phyloP scores from a whole-genome alignment of 2,329 filamentous ascomycete genomes.

The Juglanconis oblonga region DNA sequence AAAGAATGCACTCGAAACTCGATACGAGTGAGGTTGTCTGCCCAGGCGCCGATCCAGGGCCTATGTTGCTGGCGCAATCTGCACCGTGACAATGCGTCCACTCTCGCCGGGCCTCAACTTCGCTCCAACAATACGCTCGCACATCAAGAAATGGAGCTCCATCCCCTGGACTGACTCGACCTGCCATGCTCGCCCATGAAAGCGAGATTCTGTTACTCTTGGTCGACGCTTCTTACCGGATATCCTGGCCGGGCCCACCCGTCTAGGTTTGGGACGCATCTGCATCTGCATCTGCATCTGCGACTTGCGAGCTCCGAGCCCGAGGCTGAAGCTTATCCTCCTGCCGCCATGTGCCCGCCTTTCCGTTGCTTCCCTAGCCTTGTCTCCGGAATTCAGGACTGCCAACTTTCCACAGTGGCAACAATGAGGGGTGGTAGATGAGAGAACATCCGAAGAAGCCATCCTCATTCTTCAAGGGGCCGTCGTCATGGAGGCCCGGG shows the following conservation, averaged over 20 bases:
- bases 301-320: not conserved
- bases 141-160: not conserved
- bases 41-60: no score
- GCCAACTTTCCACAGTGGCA: not conserved
- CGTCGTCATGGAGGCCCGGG: constrained; percentile 17
- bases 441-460: not conserved
- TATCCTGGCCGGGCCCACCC: not conserved
- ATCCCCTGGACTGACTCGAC: not conserved
- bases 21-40: no score
- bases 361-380: not conserved
- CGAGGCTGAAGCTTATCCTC: not conserved
- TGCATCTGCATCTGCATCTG: not conserved
- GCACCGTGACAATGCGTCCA: no score
- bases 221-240: not conserved
- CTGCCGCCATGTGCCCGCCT: not conserved
- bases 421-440: not conserved
- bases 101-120: no score
- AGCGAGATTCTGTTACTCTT: not conserved
- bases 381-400: not conserved
- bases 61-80: no score
- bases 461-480: not conserved
- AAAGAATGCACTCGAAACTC: no score
- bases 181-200: not conserved
- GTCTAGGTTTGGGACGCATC: not conserved
- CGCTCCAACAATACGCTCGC: not conserved